These are phyloP conservation scores for Adansonia gregorii DNA, from an alignment of 441 rosid genomes.

Conservation along the genomic window DNA sequence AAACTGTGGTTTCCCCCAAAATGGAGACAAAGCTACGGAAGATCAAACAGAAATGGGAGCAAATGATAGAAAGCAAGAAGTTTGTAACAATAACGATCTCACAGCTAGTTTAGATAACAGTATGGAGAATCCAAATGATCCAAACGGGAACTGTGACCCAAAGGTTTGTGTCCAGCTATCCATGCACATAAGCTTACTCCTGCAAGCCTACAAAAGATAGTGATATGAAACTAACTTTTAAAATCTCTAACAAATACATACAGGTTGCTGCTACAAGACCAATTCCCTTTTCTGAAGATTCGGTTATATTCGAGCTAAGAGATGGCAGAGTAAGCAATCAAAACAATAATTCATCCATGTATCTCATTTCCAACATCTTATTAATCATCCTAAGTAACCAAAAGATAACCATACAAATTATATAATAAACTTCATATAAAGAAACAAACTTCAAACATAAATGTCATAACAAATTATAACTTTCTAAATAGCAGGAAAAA, in stretches of 20 bases:
- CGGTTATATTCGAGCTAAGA: constrained; percentile 63
- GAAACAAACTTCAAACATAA: neutral
- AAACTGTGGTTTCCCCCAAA: constrained; percentile 51
- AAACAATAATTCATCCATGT: constrained; percentile 13
- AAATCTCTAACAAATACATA: constrained; percentile 17
- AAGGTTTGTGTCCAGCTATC: constrained; percentile 40
- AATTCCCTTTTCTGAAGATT: constrained; percentile 59
- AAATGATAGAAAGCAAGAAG: constrained; percentile 31
- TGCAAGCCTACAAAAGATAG: neutral
- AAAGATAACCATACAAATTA: neutral
- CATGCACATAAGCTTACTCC: neutral
- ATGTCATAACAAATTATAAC: neutral
- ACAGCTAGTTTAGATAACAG: constrained; percentile 38
- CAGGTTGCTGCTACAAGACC: constrained; percentile 74
- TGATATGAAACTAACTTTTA: constrained; percentile 26
- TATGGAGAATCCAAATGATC: constrained; percentile 33
- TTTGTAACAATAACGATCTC: constrained; percentile 42
- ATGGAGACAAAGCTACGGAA: constrained; percentile 22
- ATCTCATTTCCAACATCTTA: constrained; percentile 6
- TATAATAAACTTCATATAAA: neutral
- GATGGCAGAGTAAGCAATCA: constrained; percentile 70
- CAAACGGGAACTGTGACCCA: constrained; percentile 46
- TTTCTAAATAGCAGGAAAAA: neutral
- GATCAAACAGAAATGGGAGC: constrained; percentile 27
- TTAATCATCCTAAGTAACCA: constrained; percentile 10